These are phyloP conservation scores for Suhomyces maxii DNA, from an alignment of 1,139 yeast species.

Conservation along the genomic window DNA sequence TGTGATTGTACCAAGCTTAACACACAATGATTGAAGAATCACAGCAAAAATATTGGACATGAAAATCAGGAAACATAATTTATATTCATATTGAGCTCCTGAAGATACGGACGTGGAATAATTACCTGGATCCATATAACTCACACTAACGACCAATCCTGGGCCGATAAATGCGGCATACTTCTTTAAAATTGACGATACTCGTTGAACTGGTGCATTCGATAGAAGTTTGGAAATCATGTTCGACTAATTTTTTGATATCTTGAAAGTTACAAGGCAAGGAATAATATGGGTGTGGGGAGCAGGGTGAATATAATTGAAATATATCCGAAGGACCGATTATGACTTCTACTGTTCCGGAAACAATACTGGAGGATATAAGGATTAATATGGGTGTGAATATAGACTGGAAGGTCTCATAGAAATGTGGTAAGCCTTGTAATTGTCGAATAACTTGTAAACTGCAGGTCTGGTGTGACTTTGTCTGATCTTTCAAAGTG, in stretches of 20 bases:
- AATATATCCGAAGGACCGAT: no score
- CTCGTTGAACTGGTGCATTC: not conserved
- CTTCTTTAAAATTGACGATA: conserved; percentile 31
- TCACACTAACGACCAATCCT: conserved; percentile 73
- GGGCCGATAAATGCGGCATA: conserved; percentile 73
- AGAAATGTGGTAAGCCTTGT: no score
- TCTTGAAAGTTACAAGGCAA: not conserved
- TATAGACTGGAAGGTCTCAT: no score
- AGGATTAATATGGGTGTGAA: no score
- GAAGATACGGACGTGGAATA: conserved; percentile 79
- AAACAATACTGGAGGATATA: no score
- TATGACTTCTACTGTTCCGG: no score
- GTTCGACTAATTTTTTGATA: not conserved
- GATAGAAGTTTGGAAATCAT: conserved; percentile 3
- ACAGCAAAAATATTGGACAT: conserved; percentile 73
- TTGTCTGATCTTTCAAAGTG: no score
- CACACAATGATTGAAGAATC: conserved; percentile 67
- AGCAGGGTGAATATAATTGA: no score
- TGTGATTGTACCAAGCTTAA: conserved; percentile 77
- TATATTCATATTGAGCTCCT: conserved; percentile 70
- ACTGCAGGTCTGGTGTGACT: no score
- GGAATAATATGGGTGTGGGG: no score
- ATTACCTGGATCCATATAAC: conserved; percentile 83
- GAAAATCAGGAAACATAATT: conserved; percentile 60
- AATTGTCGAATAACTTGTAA: no score